Percentiles rank a stretch among this genome's conserved stretches.
Conservation (phyloP, 768 basidiomycete species). For the Suillus clintonianus region DNA sequence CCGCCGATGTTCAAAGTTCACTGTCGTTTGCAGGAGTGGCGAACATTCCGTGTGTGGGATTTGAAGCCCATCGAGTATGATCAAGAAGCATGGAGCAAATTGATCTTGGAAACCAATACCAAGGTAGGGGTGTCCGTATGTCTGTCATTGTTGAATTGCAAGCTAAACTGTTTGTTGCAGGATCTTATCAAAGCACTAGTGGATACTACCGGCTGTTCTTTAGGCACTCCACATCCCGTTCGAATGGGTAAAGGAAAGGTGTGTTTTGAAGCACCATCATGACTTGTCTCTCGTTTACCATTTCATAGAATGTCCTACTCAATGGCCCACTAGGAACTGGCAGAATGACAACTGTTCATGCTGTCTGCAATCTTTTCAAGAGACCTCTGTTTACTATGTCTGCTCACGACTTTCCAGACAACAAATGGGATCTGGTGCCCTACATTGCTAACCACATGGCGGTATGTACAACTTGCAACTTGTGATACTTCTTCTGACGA, state of each 20-base stretch:
- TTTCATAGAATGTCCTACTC: not conserved
- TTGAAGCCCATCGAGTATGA: not conserved
- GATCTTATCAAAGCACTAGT: not conserved
- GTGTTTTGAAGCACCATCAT: not conserved
- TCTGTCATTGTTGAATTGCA: not conserved
- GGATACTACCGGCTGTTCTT: not conserved
- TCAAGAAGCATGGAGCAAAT: not conserved
- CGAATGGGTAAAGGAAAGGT: not conserved
- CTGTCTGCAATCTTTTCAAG: not conserved
- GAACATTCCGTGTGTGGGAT: not conserved
- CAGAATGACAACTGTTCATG: not conserved
- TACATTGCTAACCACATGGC: not conserved
- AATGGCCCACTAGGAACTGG: not conserved
- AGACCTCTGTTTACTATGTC: not conserved
- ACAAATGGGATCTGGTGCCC: too few species aligned
- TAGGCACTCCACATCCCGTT: not conserved
- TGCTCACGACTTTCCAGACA: not conserved
- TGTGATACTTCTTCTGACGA: not conserved
- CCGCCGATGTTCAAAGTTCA: not conserved
- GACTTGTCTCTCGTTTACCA: not conserved
- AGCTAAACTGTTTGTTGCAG: not conserved
- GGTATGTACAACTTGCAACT: not conserved
- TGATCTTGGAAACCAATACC: not conserved
- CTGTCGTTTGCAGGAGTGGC: not conserved
- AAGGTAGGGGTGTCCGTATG: not conserved